phyloP scores from a whole-genome alignment of 1,284 basidiomycete species.

The Boletellus deceptivus region DNA sequence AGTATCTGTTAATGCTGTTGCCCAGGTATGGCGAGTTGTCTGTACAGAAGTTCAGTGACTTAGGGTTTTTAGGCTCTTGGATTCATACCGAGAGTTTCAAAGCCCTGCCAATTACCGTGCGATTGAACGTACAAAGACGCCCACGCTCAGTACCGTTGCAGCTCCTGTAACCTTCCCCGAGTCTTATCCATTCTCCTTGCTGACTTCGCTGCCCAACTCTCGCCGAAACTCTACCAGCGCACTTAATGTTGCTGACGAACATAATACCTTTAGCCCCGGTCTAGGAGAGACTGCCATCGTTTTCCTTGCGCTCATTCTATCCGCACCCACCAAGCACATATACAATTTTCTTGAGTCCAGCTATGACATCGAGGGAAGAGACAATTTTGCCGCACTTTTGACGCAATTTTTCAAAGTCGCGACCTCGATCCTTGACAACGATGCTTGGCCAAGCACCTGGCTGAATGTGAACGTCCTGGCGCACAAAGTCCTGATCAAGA shows the following conservation, averaged over 20 bases:
- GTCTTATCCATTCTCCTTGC: constrained; percentile 88
- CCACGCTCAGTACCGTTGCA: constrained; percentile 58
- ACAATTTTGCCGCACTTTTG: constrained; percentile 73
- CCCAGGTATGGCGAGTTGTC: constrained; percentile 58
- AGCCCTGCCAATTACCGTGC: constrained; percentile 63
- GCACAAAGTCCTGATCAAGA: constrained; percentile 86
- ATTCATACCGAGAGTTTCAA: constrained; percentile 85
- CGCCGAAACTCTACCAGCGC: constrained; percentile 44
- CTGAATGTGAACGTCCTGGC: constrained; percentile 89
- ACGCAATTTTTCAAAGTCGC: constrained; percentile 81
- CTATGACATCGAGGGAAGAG: constrained; percentile 83
- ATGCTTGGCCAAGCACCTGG: constrained; percentile 91
- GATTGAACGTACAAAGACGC: constrained; percentile 67
- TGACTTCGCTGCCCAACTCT: constrained; percentile 64
- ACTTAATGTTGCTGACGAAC: constrained; percentile 42
- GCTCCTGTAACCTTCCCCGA: constrained; percentile 89
- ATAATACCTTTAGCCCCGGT: constrained; percentile 68
- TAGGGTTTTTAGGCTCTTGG: constrained; percentile 42
- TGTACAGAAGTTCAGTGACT: constrained; percentile 9
- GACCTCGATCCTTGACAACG: constrained; percentile 80
- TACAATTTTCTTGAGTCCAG: constrained; percentile 77
- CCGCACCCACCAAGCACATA: constrained; percentile 77
- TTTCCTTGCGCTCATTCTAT: constrained; percentile 78
- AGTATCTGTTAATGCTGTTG: constrained; percentile 82
- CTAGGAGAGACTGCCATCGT: constrained; percentile 87